phyloP scores from a whole-genome alignment of 495 filamentous ascomycete species.

The Aspergillus ellipticus region DNA sequence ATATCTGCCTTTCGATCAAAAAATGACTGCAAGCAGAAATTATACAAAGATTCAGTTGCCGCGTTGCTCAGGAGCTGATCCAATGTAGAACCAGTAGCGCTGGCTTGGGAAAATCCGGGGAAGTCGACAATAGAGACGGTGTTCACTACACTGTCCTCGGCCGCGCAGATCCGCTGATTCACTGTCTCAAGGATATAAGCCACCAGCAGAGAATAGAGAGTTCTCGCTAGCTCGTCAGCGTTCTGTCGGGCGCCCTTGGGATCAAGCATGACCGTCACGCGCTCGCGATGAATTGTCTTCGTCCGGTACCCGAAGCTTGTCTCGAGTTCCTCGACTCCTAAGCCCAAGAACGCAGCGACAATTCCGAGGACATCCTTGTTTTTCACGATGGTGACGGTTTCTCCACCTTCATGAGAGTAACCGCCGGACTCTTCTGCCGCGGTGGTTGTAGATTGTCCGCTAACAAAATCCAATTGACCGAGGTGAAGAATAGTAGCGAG shows the following conservation, averaged over 20 bases:
- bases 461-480: slow-evolving; percentile 89
- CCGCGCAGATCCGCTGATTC: slow-evolving; percentile 84
- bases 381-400: slow-evolving; percentile 77
- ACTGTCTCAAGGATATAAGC: slow-evolving; percentile 89
- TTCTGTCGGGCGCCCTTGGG: slow-evolving; percentile 83
- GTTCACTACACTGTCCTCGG: slow-evolving; percentile 84
- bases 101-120: slow-evolving; percentile 83
- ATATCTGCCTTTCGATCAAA: slow-evolving; percentile 90
- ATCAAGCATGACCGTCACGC: slow-evolving; percentile 96
- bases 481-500: slow-evolving; percentile 90
- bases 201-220: slow-evolving; percentile 91
- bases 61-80: slow-evolving; percentile 96
- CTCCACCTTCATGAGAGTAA: slow-evolving; percentile 90
- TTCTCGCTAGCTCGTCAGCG: slow-evolving; percentile 89
- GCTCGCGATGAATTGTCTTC: slow-evolving; percentile 88
- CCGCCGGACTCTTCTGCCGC: slow-evolving; percentile 89
- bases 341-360: slow-evolving; percentile 87
- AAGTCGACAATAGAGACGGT: slow-evolving; percentile 95
- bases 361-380: slow-evolving; percentile 88
- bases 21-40: slow-evolving; percentile 90
- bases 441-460: slow-evolving; percentile 69
- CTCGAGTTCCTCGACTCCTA: slow-evolving; percentile 75
- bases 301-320: slow-evolving; percentile 89
- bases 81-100: slow-evolving; percentile 76
- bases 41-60: slow-evolving; percentile 84